Evolutionary conservation across 2,329 filamentous ascomycete species (phyloP).

Genomic region (Alternaria sp.): DNA sequence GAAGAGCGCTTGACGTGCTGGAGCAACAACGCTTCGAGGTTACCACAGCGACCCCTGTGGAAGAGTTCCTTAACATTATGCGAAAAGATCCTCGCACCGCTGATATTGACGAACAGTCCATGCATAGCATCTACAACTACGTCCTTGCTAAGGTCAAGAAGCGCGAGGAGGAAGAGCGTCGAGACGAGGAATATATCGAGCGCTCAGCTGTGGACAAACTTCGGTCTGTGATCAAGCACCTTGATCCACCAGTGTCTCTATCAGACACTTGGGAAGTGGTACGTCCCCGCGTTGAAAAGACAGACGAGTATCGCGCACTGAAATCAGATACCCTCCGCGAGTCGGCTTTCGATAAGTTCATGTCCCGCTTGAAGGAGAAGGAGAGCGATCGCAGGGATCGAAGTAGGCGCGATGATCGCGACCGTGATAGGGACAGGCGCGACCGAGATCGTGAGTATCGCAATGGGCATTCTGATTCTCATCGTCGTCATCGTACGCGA

Average conservation of each 20-base stretch:
- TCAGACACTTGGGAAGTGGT: slow-evolving; percentile 91
- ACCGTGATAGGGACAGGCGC: slow-evolving; percentile 54
- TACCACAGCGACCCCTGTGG: slow-evolving; percentile 82
- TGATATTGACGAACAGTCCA: slow-evolving; percentile 81
- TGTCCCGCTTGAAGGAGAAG: slow-evolving; percentile 89
- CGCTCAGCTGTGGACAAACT: slow-evolving; percentile 85
- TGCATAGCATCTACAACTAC: slow-evolving; percentile 84
- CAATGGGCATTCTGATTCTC: slow-evolving; percentile 50
- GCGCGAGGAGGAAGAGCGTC: slow-evolving; percentile 83
- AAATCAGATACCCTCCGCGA: slow-evolving; percentile 83
- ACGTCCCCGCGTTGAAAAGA: slow-evolving; percentile 78
- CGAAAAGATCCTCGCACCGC: slow-evolving; percentile 86
- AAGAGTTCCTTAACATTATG: slow-evolving; percentile 86
- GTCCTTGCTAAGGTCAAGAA: slow-evolving; percentile 86
- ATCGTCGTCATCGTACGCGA: slow-evolving; percentile 62
- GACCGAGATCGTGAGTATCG: slow-evolving; percentile 53
- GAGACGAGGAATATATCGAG: slow-evolving; percentile 82
- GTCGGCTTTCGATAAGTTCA: slow-evolving; percentile 88
- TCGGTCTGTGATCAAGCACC: slow-evolving; percentile 84
- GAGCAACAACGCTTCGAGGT: slow-evolving; percentile 95
- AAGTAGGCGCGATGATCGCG: slow-evolving; percentile 52
- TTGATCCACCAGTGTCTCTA: slow-evolving; percentile 81
- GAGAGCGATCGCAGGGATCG: slow-evolving; percentile 69
- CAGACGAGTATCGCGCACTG: slow-evolving; percentile 84
- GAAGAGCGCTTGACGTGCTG: slow-evolving; percentile 85